Conservation (phyloP, 23 red algal species). For the Rhodosorus marinus region DNA sequence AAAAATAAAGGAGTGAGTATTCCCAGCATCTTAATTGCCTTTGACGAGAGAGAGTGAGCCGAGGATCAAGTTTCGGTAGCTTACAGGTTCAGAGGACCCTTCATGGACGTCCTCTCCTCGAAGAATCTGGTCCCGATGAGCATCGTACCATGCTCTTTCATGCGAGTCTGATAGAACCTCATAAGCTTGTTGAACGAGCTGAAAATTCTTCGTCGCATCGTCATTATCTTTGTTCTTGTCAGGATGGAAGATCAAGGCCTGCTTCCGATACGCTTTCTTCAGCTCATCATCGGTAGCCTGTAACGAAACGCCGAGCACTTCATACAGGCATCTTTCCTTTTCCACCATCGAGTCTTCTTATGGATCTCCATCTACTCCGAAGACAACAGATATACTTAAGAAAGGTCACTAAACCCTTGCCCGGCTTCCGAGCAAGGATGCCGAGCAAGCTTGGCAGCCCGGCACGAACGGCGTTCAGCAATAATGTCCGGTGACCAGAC, state of each 20-base stretch:
- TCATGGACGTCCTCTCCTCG: conserved; percentile 32
- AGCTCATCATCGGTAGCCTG: conserved; percentile 71
- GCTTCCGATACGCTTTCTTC: conserved; percentile 47
- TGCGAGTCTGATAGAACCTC: conserved; percentile 75
- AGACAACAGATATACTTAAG: no score
- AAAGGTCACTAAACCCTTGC: no score
- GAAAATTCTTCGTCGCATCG: conserved; percentile 48
- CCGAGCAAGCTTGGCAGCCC: no score
- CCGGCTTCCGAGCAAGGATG: no score
- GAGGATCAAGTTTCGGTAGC: no score
- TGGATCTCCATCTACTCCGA: no score
- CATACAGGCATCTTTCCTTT: conserved; percentile 71
- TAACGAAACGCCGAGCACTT: conserved; percentile 30
- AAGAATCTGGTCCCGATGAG: conserved; percentile 76
- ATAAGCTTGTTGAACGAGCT: conserved; percentile 73
- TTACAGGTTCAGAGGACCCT: not conserved
- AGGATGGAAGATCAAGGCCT: conserved; percentile 51
- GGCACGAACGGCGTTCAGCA: no score
- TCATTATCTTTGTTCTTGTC: conserved; percentile 73
- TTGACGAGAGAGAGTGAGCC: no score
- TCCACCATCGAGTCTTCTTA: no score
- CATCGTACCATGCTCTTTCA: conserved; percentile 96
- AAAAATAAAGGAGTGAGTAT: not conserved
- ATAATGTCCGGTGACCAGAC: no score
- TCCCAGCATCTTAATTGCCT: no score